Conservation (phyloP, 2,329 filamentous ascomycete species). For the Laburnicola sp. region DNA sequence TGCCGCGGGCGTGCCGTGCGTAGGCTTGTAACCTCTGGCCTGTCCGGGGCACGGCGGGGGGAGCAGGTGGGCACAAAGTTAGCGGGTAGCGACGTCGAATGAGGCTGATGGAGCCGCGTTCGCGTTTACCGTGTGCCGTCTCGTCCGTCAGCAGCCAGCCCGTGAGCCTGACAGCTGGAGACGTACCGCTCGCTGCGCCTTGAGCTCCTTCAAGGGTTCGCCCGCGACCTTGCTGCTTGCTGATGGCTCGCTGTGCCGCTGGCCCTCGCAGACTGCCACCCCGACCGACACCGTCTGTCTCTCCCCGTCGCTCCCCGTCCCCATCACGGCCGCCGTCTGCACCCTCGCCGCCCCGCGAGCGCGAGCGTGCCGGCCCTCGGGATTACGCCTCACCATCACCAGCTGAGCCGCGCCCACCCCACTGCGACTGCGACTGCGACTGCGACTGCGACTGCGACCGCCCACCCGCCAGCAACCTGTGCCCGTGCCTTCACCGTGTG, state of each 20-base stretch:
- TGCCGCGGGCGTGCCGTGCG: no score
- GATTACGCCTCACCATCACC: no score
- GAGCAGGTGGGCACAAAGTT: no score
- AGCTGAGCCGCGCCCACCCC: no score
- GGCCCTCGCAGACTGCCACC: slow-evolving; percentile 3
- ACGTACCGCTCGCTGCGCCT: no score
- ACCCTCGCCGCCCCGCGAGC: no score
- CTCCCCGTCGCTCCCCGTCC: neutral
- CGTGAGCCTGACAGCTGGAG: no score
- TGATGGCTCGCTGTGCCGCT: slow-evolving; percentile 7
- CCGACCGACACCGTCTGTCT: no score
- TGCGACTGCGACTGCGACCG: neutral
- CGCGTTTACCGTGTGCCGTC: neutral
- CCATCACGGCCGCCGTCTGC: neutral
- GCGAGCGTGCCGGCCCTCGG: no score
- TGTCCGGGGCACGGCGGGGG: no score
- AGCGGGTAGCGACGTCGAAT: slow-evolving; percentile 10
- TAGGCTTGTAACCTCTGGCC: no score
- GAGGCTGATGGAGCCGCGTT: slow-evolving; percentile 10
- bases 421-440: neutral
- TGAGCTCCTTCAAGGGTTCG: neutral
- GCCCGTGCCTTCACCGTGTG: no score
- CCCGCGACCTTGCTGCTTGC: slow-evolving; percentile 3
- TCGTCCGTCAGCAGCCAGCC: slow-evolving; percentile 1
- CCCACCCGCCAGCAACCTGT: neutral